Conservation (phyloP, 192 early-diverging fungal genomes). For the Spizellomyces punctatus region DNA sequence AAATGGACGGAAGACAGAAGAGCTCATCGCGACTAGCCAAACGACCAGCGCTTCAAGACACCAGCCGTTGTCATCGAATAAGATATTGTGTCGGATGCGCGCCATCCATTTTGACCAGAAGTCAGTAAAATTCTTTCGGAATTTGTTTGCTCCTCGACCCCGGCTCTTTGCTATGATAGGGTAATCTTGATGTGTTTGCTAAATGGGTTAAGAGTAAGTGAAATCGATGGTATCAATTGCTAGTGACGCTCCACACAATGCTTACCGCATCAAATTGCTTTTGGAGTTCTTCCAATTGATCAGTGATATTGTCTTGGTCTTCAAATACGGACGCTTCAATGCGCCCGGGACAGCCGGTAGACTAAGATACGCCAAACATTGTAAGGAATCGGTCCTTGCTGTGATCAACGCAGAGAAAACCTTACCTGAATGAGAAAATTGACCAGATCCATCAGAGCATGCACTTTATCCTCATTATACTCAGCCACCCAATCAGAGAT, state of each 20-base stretch:
- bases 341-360: conserved; percentile 23
- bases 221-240: conserved; percentile 15
- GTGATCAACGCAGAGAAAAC: background rate
- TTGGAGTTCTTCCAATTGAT: conserved; percentile 61
- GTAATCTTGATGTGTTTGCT: conserved; percentile 65
- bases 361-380: conserved; percentile 9
- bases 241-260: conserved; percentile 28
- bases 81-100: conserved; percentile 35
- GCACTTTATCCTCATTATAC: conserved; percentile 56
- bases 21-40: conserved; percentile 50
- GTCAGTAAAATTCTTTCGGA: conserved; percentile 67
- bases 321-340: conserved; percentile 36
- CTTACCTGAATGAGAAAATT: conserved; percentile 74
- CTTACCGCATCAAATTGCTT: conserved; percentile 59
- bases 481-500: conserved; percentile 72
- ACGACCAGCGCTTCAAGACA: conserved; percentile 39
- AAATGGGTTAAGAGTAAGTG: background rate
- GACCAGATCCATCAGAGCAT: conserved; percentile 68
- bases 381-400: background rate
- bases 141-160: conserved; percentile 50
- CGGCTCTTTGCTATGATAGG: conserved; percentile 69
- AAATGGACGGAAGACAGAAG: conserved; percentile 83
- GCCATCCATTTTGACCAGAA: conserved; percentile 60
- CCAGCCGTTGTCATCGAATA: conserved; percentile 56
- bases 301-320: conserved; percentile 59